Percentiles rank a stretch among this genome's conserved stretches.
These are phyloP conservation scores for Amaranthus tricolor DNA, from an alignment of 179 eudicot species.

Conservation along the genomic window DNA sequence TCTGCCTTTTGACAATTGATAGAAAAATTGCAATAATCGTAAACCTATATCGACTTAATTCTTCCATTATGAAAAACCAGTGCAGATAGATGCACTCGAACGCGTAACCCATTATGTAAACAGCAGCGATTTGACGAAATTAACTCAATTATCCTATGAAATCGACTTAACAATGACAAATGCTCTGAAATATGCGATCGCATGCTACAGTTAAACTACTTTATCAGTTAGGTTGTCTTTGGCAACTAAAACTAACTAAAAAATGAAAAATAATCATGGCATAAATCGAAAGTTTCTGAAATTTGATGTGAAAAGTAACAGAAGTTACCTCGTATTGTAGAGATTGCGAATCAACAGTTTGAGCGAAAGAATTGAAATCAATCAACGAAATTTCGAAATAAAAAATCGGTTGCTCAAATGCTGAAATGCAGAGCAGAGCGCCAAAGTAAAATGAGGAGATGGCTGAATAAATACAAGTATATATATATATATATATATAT, in stretches of 20 bases:
- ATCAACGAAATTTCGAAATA: too few species aligned
- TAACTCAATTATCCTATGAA: neutral
- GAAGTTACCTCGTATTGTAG: neutral
- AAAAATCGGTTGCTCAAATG: too few species aligned
- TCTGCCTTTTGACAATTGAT: constrained; percentile 3
- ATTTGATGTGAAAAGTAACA: neutral
- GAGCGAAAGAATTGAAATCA: neutral
- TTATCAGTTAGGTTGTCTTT: neutral
- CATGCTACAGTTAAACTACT: neutral
- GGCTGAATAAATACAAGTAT: too few species aligned
- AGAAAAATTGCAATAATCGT: neutral
- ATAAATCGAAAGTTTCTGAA: neutral
- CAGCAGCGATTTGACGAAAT: neutral
- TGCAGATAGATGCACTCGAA: neutral
- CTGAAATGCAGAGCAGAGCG: too few species aligned
- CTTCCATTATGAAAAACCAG: neutral
- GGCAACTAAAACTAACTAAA: neutral
- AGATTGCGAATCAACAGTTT: neutral
- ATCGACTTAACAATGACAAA: neutral
- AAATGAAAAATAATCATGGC: neutral
- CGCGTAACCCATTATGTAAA: neutral
- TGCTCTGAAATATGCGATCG: neutral
- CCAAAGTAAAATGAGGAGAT: too few species aligned
- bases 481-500: too few species aligned
- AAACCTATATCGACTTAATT: neutral